Evolutionary conservation across 495 filamentous ascomycete genomes (phyloP).

Genomic region (Penicillium cinerascens): DNA sequence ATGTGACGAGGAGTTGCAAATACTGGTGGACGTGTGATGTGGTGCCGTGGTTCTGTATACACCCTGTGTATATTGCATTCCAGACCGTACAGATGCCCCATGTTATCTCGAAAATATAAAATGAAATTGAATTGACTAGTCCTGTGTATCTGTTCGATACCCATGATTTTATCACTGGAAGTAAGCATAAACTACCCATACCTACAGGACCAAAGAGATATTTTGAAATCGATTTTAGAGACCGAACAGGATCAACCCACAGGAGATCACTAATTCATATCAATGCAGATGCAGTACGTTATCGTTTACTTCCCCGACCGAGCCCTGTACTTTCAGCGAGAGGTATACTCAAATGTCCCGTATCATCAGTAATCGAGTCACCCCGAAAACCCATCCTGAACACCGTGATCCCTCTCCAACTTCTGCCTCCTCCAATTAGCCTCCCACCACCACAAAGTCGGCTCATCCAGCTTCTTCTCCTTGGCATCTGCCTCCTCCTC

Average conservation of each 20-base stretch:
- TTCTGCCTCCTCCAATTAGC: conserved; percentile 49
- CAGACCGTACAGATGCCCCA: not conserved
- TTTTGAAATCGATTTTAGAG: no score
- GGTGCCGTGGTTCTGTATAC: not conserved
- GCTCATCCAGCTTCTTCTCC: conserved; percentile 16
- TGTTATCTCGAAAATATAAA: not conserved
- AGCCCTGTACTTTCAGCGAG: no score
- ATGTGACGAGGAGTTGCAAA: not conserved
- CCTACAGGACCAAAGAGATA: no score
- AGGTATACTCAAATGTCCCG: no score
- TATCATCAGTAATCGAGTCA: no score
- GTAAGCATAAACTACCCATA: no score
- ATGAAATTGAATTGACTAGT: not conserved
- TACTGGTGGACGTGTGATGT: not conserved
- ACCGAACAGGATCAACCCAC: no score
- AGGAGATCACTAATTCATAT: no score
- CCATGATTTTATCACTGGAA: not conserved
- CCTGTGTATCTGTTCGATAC: not conserved
- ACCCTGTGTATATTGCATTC: not conserved
- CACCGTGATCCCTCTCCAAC: conserved; percentile 39
- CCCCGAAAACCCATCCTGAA: conserved; percentile 15
- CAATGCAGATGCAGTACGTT: no score
- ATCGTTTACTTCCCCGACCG: no score
- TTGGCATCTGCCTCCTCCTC: conserved; percentile 29
- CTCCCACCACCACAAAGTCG: conserved; percentile 64